Percentiles rank a stretch among this genome's conserved stretches.
Evolutionary conservation across 1,284 basidiomycete species (phyloP).

Genomic region (Cystobasidium pallidum): DNA sequence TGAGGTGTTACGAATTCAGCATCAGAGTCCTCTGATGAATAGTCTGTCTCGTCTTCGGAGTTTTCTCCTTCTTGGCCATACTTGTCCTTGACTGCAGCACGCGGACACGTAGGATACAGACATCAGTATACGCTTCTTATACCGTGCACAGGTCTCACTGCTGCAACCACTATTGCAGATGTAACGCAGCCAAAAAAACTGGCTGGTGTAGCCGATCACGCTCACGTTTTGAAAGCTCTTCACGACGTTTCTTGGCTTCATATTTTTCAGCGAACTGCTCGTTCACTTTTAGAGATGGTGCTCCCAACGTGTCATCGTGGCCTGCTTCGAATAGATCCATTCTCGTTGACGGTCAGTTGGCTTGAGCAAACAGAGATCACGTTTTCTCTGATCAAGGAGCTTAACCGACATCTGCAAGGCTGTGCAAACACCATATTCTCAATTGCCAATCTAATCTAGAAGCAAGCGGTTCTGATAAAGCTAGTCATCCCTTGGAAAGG

Average conservation of each 20-base stretch:
- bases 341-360: background rate
- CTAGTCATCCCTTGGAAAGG: too few species aligned
- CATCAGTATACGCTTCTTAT: slow-evolving; percentile 34
- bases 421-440: too few species aligned
- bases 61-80: slow-evolving; percentile 62
- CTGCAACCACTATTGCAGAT: background rate
- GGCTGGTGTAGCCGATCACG: slow-evolving; percentile 45
- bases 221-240: slow-evolving; percentile 76
- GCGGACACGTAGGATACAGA: slow-evolving; percentile 5
- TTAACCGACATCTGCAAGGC: too few species aligned
- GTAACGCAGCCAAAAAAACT: slow-evolving; percentile 11
- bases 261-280: slow-evolving; percentile 81
- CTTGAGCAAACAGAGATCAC: slow-evolving; percentile 20
- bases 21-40: slow-evolving; percentile 74
- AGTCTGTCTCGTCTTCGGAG: slow-evolving; percentile 65
- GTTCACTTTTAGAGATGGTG: slow-evolving; percentile 67
- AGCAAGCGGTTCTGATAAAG: too few species aligned
- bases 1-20: slow-evolving; percentile 93
- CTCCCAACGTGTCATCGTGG: slow-evolving; percentile 1
- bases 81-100: slow-evolving; percentile 73
- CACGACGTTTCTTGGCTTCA: slow-evolving; percentile 75
- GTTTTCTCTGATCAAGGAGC: too few species aligned
- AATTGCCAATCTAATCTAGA: too few species aligned
- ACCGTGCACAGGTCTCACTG: background rate
- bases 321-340: slow-evolving; percentile 29